A percentile compares a stretch with the other conserved stretches of the same genome.
These are phyloP conservation scores for Parachaetomium inaequale DNA, from an alignment of 495 filamentous ascomycete species.

Conservation along the genomic window DNA sequence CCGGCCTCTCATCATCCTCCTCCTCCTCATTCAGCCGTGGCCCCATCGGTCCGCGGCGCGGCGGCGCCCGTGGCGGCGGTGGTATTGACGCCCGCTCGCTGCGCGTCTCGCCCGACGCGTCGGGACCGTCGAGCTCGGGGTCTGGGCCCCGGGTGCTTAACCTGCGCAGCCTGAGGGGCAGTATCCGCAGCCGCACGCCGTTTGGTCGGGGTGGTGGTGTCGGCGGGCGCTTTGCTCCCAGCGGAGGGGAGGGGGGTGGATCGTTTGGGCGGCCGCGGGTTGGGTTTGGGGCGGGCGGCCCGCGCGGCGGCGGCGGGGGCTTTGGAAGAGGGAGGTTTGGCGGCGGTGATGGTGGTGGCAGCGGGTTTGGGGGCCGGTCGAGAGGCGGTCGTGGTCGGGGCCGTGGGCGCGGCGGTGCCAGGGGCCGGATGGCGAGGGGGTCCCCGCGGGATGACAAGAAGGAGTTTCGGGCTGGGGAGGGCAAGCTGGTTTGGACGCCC, in stretches of 20 bases:
- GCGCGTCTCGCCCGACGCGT: conserved; percentile 6
- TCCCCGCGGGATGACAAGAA: not conserved
- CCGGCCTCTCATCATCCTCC: not conserved
- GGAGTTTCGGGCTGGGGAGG: not conserved
- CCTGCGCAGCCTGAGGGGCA: conserved; percentile 30
- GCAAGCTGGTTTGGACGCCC: conserved; percentile 20
- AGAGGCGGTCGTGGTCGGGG: not conserved
- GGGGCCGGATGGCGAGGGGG: not conserved
- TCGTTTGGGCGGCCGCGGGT: not conserved
- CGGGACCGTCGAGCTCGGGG: not conserved
- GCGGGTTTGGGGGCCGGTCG: not conserved
- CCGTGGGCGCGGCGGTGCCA: conserved; percentile 5
- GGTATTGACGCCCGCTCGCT: conserved; percentile 24
- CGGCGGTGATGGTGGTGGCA: not conserved
- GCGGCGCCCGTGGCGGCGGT: not conserved
- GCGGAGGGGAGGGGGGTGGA: not conserved
- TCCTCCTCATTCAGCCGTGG: not conserved
- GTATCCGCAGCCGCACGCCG: conserved; percentile 7
- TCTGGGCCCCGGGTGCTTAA: conserved; percentile 27
- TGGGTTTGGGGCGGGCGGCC: not conserved
- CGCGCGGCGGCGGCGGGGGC: not conserved
- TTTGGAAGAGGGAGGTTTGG: not conserved
- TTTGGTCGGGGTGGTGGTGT: not conserved
- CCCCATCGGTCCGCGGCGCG: not conserved
- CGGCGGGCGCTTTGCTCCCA: not conserved